Base-by-base conservation (phyloP, 495 filamentous ascomycete species). In the Penicillium desertorum region DNA sequence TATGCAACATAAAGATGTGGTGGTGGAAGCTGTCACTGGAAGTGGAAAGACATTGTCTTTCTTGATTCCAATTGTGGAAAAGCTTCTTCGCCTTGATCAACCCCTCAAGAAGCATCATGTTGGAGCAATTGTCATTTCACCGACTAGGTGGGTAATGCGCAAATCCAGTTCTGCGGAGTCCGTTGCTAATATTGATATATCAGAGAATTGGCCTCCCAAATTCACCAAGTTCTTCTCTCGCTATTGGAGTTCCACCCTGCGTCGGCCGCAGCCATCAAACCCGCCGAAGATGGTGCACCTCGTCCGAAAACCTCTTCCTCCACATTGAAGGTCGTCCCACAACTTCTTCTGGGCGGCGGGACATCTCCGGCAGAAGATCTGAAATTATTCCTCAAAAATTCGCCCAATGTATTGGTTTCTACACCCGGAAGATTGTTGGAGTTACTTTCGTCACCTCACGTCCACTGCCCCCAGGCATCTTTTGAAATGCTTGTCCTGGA, bases 21-120 rank as follows among this genome's bases (percentile, higher is more conserved):
- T 98, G 3, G 93, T 97, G 27, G 92, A 96, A 70, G 95, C 94
- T 2, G 94, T 97, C 8, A 98, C 94, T 3, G 94, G 95, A 8
- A 94, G 89, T 66, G 94, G 94, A 44, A 98, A 98, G 73, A 98
- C 94, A 0, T 75, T 97, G 42, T 87, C 91, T 2, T 98, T 94
- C 64, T 72, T 98, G 45, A 89, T 98, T 25, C 94, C 94, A 0
- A 75, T 97, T 2, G 80, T 97, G 12, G 91, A 96, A 69, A 89
- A 88, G 59, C 79, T 98, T 23, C 74, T 98, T 45, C 85, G 88
- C 32, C 67, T 84, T 23, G 83, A 85, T 46, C 89, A 92, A 41
- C 86, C 89, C 6, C 80, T 88, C 23, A 95, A 92, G 74, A 89
- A 88, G 65, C 86, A 96, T 69, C 90, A 97, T 70, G 83, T 98